phyloP scores from a whole-genome alignment of 148 eudicot genomes.

The Rhododendron simsii region DNA sequence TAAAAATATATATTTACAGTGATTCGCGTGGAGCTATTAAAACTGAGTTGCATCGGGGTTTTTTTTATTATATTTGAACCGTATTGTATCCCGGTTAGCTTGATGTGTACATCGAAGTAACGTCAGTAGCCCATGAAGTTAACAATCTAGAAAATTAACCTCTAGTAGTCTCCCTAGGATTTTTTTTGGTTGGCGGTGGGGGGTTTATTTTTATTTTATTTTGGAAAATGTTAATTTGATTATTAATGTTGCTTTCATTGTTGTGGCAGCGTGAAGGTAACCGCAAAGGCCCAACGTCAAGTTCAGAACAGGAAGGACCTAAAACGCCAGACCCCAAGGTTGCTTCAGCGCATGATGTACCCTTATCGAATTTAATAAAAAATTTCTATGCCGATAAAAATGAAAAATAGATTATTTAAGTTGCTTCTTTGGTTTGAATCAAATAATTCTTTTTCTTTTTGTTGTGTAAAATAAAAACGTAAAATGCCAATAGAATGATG shows the following conservation, averaged over 20 bases:
- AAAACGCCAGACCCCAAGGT: conserved; percentile 96
- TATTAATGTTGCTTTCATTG: neutral
- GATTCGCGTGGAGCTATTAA: neutral
- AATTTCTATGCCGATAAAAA: no score
- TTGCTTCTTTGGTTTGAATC: neutral
- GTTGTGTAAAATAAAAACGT: neutral
- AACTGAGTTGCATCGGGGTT: neutral
- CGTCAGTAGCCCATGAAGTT: neutral
- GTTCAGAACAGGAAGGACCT: conserved; percentile 70
- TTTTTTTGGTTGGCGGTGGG: neutral
- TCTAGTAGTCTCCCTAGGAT: neutral
- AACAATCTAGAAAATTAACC: neutral
- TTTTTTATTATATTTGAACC: neutral
- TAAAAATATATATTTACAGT: neutral
- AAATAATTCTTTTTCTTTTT: neutral
- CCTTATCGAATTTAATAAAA: no score
- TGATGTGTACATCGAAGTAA: neutral
- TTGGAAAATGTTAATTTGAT: neutral
- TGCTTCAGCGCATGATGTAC: neutral
- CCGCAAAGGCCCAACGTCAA: conserved; percentile 74
- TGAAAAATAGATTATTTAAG: no score
- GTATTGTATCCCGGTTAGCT: neutral
- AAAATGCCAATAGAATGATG: neutral
- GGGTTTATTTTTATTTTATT: neutral
- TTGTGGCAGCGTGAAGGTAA: conserved; percentile 79